Percentiles rank a stretch among this genome's conserved stretches.
phyloP scores from a whole-genome alignment of 495 filamentous ascomycete genomes.

The Hypoxylon lienhwacheense region DNA sequence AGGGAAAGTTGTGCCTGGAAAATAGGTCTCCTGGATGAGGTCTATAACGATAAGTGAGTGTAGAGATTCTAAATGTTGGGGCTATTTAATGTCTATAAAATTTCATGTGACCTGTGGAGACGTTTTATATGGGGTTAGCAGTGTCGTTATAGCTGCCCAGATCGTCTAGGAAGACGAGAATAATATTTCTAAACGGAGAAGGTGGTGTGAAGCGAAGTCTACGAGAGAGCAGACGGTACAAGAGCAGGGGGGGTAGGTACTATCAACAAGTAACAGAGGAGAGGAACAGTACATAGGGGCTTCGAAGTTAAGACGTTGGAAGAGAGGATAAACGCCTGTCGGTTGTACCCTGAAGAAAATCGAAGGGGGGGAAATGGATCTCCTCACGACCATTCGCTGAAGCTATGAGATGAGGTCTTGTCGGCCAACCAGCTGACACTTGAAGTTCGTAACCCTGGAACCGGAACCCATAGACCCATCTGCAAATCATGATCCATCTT shows the following conservation, averaged over 20 bases:
- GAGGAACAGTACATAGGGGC: conserved; percentile 28
- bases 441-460: conserved; percentile 30
- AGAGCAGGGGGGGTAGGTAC: conserved; percentile 26
- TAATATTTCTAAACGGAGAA: conserved; percentile 10
- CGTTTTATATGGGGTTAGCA: conserved; percentile 20
- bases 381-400: conserved; percentile 29
- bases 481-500: conserved; percentile 39
- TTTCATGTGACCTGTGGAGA: conserved; percentile 39
- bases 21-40: conserved; percentile 23
- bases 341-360: conserved; percentile 25
- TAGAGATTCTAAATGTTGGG: conserved; percentile 23
- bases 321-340: conserved; percentile 18
- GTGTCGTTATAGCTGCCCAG: conserved; percentile 27
- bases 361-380: conserved; percentile 9
- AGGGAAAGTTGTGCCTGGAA: conserved; percentile 8
- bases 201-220: conserved; percentile 34
- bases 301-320: conserved; percentile 25
- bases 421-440: conserved; percentile 43
- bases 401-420: conserved; percentile 37
- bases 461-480: conserved; percentile 39
- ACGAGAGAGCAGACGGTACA: too few relatives aligned
- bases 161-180: conserved; percentile 29
- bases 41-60: conserved; percentile 18
- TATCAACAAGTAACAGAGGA: conserved; percentile 27
- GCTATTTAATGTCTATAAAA: conserved; percentile 14